These are phyloP conservation scores for Wickerhamomyces canadensis DNA, from an alignment of 805 yeast species.

Conservation along the genomic window DNA sequence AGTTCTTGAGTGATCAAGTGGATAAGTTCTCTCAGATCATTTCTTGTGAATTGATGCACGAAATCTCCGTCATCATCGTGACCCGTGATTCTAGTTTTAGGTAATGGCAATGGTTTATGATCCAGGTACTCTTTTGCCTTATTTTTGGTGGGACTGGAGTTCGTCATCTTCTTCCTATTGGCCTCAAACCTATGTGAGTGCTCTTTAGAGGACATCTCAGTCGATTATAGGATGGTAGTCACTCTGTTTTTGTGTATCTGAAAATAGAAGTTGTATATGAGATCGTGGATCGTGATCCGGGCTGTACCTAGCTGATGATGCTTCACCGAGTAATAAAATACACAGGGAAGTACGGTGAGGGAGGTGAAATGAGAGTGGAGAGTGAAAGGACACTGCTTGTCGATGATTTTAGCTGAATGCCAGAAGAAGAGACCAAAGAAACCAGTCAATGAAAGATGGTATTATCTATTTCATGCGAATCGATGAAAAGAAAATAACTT, in stretches of 20 bases:
- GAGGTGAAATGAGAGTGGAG: too few species aligned
- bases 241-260: background rate
- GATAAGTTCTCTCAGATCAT: constrained; percentile 59
- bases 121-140: background rate
- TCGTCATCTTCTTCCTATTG: constrained; percentile 6
- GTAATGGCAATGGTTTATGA: constrained; percentile 7
- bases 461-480: too few species aligned
- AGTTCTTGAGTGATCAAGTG: constrained; percentile 69
- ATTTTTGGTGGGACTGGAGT: constrained; percentile 12
- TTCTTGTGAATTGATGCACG: constrained; percentile 50
- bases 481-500: too few species aligned
- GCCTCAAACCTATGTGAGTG: constrained; percentile 11
- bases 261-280: background rate
- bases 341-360: too few species aligned
- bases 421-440: too few species aligned
- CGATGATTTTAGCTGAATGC: too few species aligned
- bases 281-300: too few species aligned
- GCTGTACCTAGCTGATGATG: too few species aligned
- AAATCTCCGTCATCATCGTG: constrained; percentile 14
- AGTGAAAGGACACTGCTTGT: too few species aligned
- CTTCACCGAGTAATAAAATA: too few species aligned
- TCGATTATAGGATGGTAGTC: too few species aligned
- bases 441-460: too few species aligned
- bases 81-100: background rate
- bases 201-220: background rate